A percentile compares a stretch with the other conserved stretches of the same genome.
Conservation (phyloP, 306 rosid genomes). For the Morella rubra region DNA sequence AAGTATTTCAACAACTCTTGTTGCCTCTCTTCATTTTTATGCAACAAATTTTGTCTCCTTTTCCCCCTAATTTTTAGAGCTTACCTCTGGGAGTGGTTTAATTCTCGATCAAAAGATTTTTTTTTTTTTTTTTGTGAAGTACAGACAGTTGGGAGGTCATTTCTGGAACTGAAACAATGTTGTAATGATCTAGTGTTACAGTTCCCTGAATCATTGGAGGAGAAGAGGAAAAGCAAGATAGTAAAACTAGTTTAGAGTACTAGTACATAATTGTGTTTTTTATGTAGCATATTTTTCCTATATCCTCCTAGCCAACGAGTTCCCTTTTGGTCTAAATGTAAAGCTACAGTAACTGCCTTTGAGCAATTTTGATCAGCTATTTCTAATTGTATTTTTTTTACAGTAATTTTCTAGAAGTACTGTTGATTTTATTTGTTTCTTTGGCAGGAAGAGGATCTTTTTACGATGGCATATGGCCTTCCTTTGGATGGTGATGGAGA, state of each 20-base stretch:
- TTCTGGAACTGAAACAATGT: neutral
- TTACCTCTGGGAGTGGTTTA: neutral
- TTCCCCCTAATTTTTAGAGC: neutral
- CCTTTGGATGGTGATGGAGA: constrained; percentile 85
- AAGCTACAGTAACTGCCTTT: neutral
- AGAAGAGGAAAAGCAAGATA: neutral
- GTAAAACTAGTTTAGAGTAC: neutral
- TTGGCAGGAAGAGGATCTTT: constrained; percentile 92
- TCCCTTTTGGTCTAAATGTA: constrained; percentile 2
- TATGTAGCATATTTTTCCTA: neutral
- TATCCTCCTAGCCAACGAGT: neutral
- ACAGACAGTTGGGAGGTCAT: neutral
- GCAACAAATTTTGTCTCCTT: neutral
- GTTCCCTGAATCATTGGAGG: neutral
- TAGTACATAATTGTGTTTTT: neutral
- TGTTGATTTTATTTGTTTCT: constrained; percentile 28
- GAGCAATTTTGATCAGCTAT: neutral
- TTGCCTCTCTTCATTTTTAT: constrained; percentile 12
- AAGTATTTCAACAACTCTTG: constrained; percentile 69
- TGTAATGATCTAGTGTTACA: neutral
- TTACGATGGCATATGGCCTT: constrained; percentile 89
- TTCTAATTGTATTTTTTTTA: constrained; percentile 4
- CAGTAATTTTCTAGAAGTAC: neutral
- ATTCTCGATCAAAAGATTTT: neutral
- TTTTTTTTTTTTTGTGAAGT: neutral